Evolutionary conservation across 495 filamentous ascomycete species (phyloP), one percentile per base, ranked within the genome.

Genomic region (Jackrogersella multiformis): DNA sequence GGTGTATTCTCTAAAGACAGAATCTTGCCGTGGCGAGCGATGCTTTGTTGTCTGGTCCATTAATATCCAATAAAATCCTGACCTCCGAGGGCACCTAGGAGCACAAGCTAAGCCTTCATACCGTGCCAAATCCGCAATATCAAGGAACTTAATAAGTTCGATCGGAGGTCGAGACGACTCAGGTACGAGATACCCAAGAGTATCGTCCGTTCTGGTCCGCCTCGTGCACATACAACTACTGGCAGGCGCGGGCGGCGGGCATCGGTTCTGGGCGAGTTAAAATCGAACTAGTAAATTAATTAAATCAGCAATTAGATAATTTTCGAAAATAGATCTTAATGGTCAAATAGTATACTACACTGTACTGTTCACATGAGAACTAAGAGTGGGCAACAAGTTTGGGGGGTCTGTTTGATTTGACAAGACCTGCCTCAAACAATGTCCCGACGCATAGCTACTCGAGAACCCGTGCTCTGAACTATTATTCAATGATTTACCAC

Each of bases 241-340:
- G 28, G 10, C 21, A 46, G 49, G 21, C 49, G 16, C 21, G 39
- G 49, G 21, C 49, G 16, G 4, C 24, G 32, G 34, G 34, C 13
- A 18, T 61, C 56, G 41, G 13, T 35, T 1, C 35, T 28, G n/a
- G 26, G 38, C 51, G 6, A 67, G 56, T 67, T 16, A 32, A 15
- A 44, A 56, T 44, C 5, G 3, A 35, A 4, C 42, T 56, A 5
- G 26, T 26, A 51, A 44, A 63, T 56, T 61, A 48, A 34, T 39
- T 54, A 16, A 36, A 57, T 15, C 1, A 10, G 35, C 16, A 15
- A 24, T 42, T 13, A 24, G 41, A 36, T 23, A 0, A 8, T 38
- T 39, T 1, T 24, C 6, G 35, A 18, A 15, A 53, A n/a, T 30
- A 24, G 36, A 44, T 20, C 12, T 15, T 18, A 49, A 49, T 49